Evolutionary conservation across 345 rosid genomes (phyloP).

Genomic region (Gossypium australe): DNA sequence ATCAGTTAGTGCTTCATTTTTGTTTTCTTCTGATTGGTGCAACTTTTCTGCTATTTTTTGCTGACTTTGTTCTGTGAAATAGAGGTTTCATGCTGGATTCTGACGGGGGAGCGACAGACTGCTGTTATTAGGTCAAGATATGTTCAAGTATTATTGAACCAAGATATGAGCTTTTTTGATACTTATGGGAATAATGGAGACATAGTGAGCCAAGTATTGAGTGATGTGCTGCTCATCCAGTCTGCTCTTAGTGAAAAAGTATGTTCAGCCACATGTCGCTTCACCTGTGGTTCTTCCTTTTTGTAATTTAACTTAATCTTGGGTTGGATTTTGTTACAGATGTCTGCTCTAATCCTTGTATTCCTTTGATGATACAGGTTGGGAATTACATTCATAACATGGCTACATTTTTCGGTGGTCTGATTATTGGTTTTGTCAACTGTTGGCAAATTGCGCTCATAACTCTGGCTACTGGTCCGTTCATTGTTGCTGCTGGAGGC

Average conservation of each 20-base stretch:
- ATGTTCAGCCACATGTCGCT: slow-evolving; percentile 24
- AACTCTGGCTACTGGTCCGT: slow-evolving; percentile 94
- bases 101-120: slow-evolving; percentile 99
- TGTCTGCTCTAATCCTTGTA: slow-evolving; percentile 14
- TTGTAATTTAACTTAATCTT: slow-evolving; percentile 14
- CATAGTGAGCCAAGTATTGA: slow-evolving; percentile 97
- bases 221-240: slow-evolving; percentile 97
- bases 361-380: slow-evolving; percentile 50
- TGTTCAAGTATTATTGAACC: slow-evolving; percentile 93
- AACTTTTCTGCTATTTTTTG: slow-evolving; percentile 16
- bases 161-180: slow-evolving; percentile 99
- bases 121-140: slow-evolving; percentile 95
- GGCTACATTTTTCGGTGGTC: slow-evolving; percentile 98
- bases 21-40: slow-evolving; percentile 12
- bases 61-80: slow-evolving; percentile 38
- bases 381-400: slow-evolving; percentile 99
- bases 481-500: slow-evolving; percentile 99
- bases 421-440: slow-evolving; percentile 78
- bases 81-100: slow-evolving; percentile 99
- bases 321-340: slow-evolving; percentile 3
- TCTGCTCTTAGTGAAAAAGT: slow-evolving; percentile 99
- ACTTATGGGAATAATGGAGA: slow-evolving; percentile 98
- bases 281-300: slow-evolving; percentile 10
- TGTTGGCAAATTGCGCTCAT: slow-evolving; percentile 97
- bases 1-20: neutral